Evolutionary conservation across 2,329 filamentous ascomycete genomes (phyloP).

Genomic region (Colletotrichum euphorbiae): DNA sequence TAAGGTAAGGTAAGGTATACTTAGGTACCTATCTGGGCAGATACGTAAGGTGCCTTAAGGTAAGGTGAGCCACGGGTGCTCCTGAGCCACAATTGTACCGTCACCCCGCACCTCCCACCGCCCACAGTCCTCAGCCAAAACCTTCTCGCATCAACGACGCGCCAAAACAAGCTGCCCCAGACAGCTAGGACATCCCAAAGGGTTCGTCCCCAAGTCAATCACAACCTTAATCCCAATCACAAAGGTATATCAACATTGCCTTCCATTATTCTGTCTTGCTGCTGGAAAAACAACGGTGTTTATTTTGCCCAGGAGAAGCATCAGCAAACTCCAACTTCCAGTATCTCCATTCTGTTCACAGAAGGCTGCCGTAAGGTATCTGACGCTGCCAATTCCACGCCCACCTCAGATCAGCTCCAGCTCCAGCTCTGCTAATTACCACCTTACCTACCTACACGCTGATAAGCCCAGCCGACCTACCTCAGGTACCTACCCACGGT

Average conservation of each 20-base stretch:
- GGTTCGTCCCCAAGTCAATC: not conserved
- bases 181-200: conserved; percentile 7
- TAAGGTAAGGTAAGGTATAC: too few relatives aligned
- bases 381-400: too few relatives aligned
- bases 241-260: too few relatives aligned
- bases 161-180: conserved; percentile 13
- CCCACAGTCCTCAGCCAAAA: conserved; percentile 3
- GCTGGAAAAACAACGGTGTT: too few relatives aligned
- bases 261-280: too few relatives aligned
- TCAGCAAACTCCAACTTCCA: too few relatives aligned
- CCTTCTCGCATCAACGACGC: conserved; percentile 22
- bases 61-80: too few relatives aligned
- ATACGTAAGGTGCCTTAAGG: not conserved
- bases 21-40: not conserved
- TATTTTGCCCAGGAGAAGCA: too few relatives aligned
- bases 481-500: not conserved
- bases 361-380: too few relatives aligned
- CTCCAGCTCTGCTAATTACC: not conserved
- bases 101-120: conserved; percentile 26
- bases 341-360: too few relatives aligned
- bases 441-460: not conserved
- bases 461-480: conserved; percentile 4
- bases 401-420: not conserved
- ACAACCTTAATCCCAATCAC: too few relatives aligned
- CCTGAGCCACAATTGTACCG: conserved; percentile 16